phyloP scores from a whole-genome alignment of 805 yeast genomes.

The Suhomyces sp. region DNA sequence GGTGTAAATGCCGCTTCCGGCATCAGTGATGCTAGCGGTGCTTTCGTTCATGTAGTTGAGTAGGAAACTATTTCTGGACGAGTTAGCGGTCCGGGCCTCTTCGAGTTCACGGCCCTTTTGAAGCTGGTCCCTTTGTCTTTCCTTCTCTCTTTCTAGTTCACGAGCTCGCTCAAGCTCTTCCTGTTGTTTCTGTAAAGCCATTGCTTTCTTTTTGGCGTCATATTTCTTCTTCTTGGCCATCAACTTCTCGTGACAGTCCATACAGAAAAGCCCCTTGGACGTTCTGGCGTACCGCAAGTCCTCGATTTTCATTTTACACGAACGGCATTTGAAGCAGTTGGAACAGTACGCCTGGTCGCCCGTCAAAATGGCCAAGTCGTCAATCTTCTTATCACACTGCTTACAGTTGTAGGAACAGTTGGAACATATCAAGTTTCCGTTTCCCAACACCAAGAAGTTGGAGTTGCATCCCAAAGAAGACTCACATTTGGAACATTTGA shows the following conservation, averaged over 20 bases:
- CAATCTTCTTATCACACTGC: slow-evolving; percentile 81
- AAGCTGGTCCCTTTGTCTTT: not conserved
- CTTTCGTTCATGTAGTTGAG: slow-evolving; percentile 10
- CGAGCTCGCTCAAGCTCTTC: slow-evolving; percentile 12
- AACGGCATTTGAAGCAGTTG: slow-evolving; percentile 82
- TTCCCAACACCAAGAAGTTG: slow-evolving; percentile 87
- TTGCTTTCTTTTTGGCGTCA: slow-evolving; percentile 43
- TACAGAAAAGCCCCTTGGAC: slow-evolving; percentile 87
- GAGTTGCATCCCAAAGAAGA: slow-evolving; percentile 79
- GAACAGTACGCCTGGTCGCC: slow-evolving; percentile 96
- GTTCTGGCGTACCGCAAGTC: slow-evolving; percentile 91
- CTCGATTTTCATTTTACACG: slow-evolving; percentile 81
- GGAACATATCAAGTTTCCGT: slow-evolving; percentile 86
- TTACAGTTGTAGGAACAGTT: slow-evolving; percentile 90
- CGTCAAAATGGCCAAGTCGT: slow-evolving; percentile 88
- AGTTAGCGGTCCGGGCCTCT: slow-evolving; percentile 6
- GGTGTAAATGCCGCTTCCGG: slow-evolving; percentile 1
- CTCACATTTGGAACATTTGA: slow-evolving; percentile 82
- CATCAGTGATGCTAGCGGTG: not conserved
- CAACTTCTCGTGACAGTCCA: slow-evolving; percentile 84
- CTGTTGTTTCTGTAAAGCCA: slow-evolving; percentile 28
- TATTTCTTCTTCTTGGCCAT: slow-evolving; percentile 71
- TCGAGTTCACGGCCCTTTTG: slow-evolving; percentile 6
- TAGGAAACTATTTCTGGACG: slow-evolving; percentile 10
- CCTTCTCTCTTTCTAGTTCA: slow-evolving; percentile 8